A percentile compares a stretch with the other conserved stretches of the same genome.
Conservation (phyloP, 2,329 filamentous ascomycete genomes). For the Thermoascus crustaceus region DNA sequence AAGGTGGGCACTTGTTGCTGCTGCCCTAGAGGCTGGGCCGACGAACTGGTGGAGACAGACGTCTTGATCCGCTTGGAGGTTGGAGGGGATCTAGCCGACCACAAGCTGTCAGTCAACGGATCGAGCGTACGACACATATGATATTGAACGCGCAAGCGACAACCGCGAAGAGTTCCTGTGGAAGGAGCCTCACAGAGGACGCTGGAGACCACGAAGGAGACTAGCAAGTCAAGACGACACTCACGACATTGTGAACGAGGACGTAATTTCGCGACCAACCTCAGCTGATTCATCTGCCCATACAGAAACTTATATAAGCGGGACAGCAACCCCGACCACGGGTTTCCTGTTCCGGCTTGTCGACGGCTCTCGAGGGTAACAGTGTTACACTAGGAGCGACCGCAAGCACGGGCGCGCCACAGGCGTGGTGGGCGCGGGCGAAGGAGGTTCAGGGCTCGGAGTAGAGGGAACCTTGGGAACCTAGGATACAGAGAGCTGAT, state of each 20-base stretch:
- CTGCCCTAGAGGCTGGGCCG: conserved; percentile 30
- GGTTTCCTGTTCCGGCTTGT: not conserved
- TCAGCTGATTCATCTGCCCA: conserved; percentile 31
- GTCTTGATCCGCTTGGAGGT: conserved; percentile 37
- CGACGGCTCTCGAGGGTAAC: conserved; percentile 4
- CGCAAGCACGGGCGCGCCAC: conserved; percentile 5
- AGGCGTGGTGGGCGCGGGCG: too few relatives aligned
- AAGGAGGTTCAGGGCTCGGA: too few relatives aligned
- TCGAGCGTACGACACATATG: not conserved
- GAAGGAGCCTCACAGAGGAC: conserved; percentile 9
- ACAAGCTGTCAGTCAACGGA: conserved; percentile 6
- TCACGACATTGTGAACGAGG: conserved; percentile 35
- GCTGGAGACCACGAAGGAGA: not conserved
- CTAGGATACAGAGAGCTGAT: conserved; percentile 1
- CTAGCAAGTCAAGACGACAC: conserved; percentile 13
- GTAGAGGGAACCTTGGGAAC: conserved; percentile 1
- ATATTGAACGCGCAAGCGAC: not conserved
- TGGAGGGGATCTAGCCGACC: conserved; percentile 29
- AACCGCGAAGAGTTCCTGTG: conserved; percentile 6
- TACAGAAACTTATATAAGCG: conserved; percentile 27
- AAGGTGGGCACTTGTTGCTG: conserved; percentile 32
- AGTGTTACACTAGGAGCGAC: conserved; percentile 12
- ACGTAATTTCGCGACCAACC: conserved; percentile 26
- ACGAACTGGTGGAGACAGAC: conserved; percentile 25
- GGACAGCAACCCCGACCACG: not conserved